Percentiles rank a stretch among this genome's conserved stretches.
Conservation (phyloP, 2,329 filamentous ascomycete species). For the Rhynchosporium graminicola region DNA sequence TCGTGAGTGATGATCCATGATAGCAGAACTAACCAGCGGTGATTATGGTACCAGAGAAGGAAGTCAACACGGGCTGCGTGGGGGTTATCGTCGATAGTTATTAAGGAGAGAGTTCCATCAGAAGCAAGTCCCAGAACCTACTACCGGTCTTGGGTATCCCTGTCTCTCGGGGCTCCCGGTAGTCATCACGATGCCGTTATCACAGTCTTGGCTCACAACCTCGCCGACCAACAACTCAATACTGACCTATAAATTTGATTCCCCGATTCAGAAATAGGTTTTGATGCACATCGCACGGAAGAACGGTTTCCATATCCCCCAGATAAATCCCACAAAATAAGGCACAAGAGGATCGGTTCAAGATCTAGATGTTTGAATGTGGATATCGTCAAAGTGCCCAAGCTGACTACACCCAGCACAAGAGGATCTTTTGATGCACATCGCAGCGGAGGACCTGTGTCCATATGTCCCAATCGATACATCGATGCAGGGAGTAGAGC, state of each 20-base stretch:
- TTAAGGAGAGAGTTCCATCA: conserved; percentile 2
- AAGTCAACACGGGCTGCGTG: conserved; percentile 5
- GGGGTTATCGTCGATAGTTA: conserved; percentile 4
- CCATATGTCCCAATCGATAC: conserved; percentile 19
- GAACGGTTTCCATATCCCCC: conserved; percentile 16
- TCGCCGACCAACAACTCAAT: conserved; percentile 1
- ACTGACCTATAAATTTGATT: neutral
- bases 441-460: conserved; percentile 17
- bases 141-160: neutral
- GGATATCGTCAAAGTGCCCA: conserved; percentile 12
- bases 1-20: conserved; percentile 7
- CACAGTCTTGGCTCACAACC: neutral
- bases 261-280: neutral
- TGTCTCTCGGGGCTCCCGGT: neutral
- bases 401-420: conserved; percentile 3
- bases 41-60: neutral
- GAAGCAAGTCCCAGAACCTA: conserved; percentile 6
- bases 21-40: neutral
- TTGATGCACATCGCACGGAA: conserved; percentile 26
- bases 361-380: neutral
- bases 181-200: neutral
- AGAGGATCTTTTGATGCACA: conserved; percentile 20
- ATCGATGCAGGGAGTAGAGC: conserved; percentile 14
- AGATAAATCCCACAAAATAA: neutral
- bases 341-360: neutral